Conservation (phyloP, 2,329 filamentous ascomycete species). For the Chaetomiaceae sp. region DNA sequence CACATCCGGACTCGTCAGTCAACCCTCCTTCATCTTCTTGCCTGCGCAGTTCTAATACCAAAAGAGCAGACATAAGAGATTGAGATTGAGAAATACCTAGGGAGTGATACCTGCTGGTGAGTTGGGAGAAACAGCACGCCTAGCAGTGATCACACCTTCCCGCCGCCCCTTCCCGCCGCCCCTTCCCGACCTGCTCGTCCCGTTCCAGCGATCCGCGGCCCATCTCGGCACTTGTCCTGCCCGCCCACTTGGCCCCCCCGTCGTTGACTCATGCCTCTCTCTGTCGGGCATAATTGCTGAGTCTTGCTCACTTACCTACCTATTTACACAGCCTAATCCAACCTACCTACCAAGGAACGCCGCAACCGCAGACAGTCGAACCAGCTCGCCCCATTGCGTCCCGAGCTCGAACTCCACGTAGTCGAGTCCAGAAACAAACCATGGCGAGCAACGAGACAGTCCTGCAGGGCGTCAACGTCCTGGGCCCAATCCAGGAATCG, state of each 20-base stretch:
- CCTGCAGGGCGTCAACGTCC: constrained; percentile 82
- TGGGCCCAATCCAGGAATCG: constrained; percentile 68
- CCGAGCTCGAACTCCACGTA: no score
- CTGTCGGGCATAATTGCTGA: no score
- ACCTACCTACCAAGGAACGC: no score
- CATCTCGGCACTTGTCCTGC: constrained; percentile 7
- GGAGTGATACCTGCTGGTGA: no score
- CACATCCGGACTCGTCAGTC: constrained; percentile 4
- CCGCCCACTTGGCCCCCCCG: background rate
- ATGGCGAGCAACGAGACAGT: constrained; percentile 71
- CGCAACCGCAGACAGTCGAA: background rate
- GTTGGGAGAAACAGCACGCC: no score
- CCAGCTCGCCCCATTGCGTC: no score
- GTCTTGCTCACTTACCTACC: no score
- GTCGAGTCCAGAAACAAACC: constrained; percentile 12
- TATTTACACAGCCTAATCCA: no score
- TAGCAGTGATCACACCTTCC: no score
- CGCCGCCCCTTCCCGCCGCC: no score
- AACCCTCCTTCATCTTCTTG: background rate
- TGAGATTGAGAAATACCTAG: constrained; percentile 4
- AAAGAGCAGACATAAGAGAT: background rate
- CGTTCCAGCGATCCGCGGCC: constrained; percentile 12
- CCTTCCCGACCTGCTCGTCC: constrained; percentile 2
- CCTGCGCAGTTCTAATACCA: background rate
- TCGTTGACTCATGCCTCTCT: constrained; percentile 6